Evolutionary conservation across 352 stramenopile genomes (phyloP), one percentile per base, ranked within the genome.

Genomic region (Thalassiosira exigua): DNA sequence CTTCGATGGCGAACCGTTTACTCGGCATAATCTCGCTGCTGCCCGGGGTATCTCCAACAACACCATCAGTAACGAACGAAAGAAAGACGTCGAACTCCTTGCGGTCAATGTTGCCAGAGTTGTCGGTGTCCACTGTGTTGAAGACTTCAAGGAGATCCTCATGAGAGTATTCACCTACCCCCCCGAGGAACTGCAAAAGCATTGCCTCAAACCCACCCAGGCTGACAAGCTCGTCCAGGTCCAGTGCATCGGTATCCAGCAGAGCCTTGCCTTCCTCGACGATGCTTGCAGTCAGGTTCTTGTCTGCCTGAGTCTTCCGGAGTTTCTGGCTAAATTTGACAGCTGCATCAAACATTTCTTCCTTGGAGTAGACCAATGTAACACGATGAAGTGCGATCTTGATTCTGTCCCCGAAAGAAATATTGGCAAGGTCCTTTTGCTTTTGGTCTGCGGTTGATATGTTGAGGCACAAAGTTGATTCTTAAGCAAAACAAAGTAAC

Each of bases 321-420:
- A 19, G 30, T 27, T 21, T 42, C 17, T 69, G 4, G 22, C 42
- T 69, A 11, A 50, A 19, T 48, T 69, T 5, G 0, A 69, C 60
- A 17, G 60, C 60, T 12, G 36, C 42, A 0, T 29, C 60, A 69
- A 69, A 69, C 41, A 69, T 56, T 52, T 69, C 60, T 48, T 69
- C 22, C 14, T 5, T 1, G 22, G 11, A n/a, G 26, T 66, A 66
- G 17, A 53, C 39, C 19, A 27, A 2, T 7, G 3, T 51, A n/a
- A 66, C 57, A 0, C 57, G 57, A n/a, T 9, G 4, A 7, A 66
- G n/a, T 14, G 57, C 57, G 32, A 51, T 53, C 19, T 30, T 52
- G 14, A 66, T 53, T 66, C 57, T 66, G 33, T 53, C 36, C 0
- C 21, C n/a, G n/a, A n/a, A n/a, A n/a, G n/a, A n/a, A n/a, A n/a